A percentile compares a stretch with the other conserved stretches of the same genome.
These are phyloP conservation scores for Cryptococcus neoformans DNA, from an alignment of 1,284 basidiomycete genomes.

Conservation along the genomic window DNA sequence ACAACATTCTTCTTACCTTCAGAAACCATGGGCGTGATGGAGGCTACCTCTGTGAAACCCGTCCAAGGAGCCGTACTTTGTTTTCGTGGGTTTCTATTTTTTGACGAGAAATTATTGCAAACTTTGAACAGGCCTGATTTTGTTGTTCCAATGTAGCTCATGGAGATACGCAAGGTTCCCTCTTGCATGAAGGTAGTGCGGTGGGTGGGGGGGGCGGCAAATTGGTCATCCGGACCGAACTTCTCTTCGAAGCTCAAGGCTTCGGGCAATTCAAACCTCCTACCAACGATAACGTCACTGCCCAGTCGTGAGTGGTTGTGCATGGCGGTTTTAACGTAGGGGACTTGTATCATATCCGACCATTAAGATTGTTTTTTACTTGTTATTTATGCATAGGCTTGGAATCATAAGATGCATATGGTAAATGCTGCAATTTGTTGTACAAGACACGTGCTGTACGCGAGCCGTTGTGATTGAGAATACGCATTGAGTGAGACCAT, in stretches of 20 bases:
- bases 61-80: constrained; percentile 55
- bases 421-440: no score
- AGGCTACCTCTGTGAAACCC: constrained; percentile 55
- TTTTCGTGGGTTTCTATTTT: constrained; percentile 53
- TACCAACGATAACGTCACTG: no score
- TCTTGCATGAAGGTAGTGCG: constrained; percentile 50
- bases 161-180: constrained; percentile 47
- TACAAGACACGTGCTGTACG: no score
- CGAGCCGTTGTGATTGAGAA: no score
- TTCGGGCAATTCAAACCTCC: constrained; percentile 47
- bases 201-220: constrained; percentile 47
- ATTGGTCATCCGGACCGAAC: constrained; percentile 49
- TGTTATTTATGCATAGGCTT: no score
- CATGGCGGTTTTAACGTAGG: no score
- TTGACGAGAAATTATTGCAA: background rate
- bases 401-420: no score
- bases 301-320: no score
- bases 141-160: constrained; percentile 28
- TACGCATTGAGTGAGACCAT: no score
- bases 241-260: constrained; percentile 49
- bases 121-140: background rate
- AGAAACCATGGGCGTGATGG: constrained; percentile 49
- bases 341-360: no score
- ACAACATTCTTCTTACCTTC: constrained; percentile 59
- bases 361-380: no score